Evolutionary conservation across 306 rosid species (phyloP).

Genomic region (Vicia villosa): DNA sequence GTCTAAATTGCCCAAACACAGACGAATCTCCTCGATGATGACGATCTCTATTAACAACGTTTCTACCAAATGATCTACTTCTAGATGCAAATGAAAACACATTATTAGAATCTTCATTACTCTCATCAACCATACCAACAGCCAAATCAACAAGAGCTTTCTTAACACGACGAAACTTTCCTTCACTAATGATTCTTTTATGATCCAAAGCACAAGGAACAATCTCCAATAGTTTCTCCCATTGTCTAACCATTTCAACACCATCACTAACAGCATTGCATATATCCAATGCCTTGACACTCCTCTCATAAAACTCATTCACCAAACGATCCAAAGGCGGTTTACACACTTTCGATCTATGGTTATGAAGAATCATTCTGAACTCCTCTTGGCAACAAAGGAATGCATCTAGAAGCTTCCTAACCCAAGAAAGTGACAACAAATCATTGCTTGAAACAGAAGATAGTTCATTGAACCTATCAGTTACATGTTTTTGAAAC

Average conservation of each 20-base stretch:
- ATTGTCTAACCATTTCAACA: slow-evolving; percentile 75
- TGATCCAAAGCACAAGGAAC: slow-evolving; percentile 65
- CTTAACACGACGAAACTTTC: slow-evolving; percentile 85
- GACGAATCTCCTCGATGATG: neutral
- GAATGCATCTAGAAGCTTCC: slow-evolving; percentile 70
- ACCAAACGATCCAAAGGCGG: slow-evolving; percentile 67
- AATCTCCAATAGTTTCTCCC: slow-evolving; percentile 78
- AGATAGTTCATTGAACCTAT: slow-evolving; percentile 52
- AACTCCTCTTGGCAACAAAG: slow-evolving; percentile 69
- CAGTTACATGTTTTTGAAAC: slow-evolving; percentile 66
- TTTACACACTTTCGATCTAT: slow-evolving; percentile 34
- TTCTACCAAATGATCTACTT: slow-evolving; percentile 82
- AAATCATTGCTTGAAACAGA: slow-evolving; percentile 43
- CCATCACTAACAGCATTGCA: slow-evolving; percentile 92
- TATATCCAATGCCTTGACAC: slow-evolving; percentile 81
- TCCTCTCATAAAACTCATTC: slow-evolving; percentile 68
- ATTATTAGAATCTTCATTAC: slow-evolving; percentile 60
- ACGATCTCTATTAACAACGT: slow-evolving; percentile 34
- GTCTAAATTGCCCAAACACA: slow-evolving; percentile 63
- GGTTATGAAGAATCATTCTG: slow-evolving; percentile 50
- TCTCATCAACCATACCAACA: slow-evolving; percentile 79
- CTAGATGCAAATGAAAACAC: slow-evolving; percentile 51
- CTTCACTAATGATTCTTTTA: slow-evolving; percentile 63
- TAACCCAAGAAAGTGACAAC: slow-evolving; percentile 72
- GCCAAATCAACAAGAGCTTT: slow-evolving; percentile 82